Evolutionary conservation across 108 stramenopile species (phyloP).

Genomic region (Fragilaria crotonensis): DNA sequence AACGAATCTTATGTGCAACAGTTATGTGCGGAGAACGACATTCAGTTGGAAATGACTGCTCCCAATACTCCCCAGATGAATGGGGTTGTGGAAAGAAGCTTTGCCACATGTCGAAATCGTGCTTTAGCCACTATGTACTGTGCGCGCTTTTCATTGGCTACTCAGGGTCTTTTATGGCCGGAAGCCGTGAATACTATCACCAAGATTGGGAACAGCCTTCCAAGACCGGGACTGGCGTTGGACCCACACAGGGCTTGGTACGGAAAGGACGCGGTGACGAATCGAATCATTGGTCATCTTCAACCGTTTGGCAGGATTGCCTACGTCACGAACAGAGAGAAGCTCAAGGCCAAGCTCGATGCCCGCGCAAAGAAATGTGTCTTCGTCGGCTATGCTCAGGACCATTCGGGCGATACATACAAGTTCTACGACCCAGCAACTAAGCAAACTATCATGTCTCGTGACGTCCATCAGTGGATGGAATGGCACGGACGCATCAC

Average conservation of each 20-base stretch:
- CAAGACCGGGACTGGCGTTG: not conserved
- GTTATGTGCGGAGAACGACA: not conserved
- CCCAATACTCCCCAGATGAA: slow-evolving; percentile 9
- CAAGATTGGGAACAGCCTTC: not conserved
- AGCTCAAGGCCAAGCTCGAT: not conserved
- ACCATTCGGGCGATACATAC: slow-evolving; percentile 1
- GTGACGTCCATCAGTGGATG: no score
- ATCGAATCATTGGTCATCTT: not conserved
- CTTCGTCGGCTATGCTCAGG: not conserved
- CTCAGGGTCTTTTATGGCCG: not conserved
- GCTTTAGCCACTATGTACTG: not conserved
- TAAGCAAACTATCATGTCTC: no score
- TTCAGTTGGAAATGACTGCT: slow-evolving; percentile 5
- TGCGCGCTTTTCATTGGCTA: not conserved
- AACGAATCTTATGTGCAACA: no score
- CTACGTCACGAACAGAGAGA: not conserved
- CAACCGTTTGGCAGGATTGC: not conserved
- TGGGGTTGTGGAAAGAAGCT: slow-evolving; percentile 6
- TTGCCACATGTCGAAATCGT: not conserved
- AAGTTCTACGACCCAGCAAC: no score
- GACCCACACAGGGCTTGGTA: not conserved
- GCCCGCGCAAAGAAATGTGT: not conserved
- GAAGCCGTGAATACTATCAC: not conserved
- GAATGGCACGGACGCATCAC: no score
- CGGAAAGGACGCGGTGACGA: not conserved